Evolutionary conservation across 257 asterid species (phyloP), one percentile per base, ranked within the genome.

Genomic region (Solanum bulbocastanum): DNA sequence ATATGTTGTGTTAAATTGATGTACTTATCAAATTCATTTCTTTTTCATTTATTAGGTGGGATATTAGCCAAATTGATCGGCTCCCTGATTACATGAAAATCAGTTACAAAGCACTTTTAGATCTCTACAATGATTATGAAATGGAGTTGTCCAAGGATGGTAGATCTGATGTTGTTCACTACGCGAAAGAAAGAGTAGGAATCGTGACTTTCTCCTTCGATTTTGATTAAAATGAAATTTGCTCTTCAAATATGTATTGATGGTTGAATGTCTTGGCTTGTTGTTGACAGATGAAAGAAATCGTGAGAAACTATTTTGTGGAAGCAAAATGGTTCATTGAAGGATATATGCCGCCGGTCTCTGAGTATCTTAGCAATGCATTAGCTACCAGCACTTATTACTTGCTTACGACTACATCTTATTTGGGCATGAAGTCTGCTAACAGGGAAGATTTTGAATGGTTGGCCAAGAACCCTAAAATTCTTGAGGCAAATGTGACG

Each of bases 381-480:
- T 23, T 23, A 62, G 71, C 71, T 23, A 62, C 71, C n/a, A 23
- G 32, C 71, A 62, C 71, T 23, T 62, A 62, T n/a, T 62, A 87
- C 86, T 78, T 90, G 84, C 91, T 89, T 3, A 87, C 90, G 1
- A 84, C 93, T 2, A 86, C 94, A 18, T 88, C 92, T 4, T 88
- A 90, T 83, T 35, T 93, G 27, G 94, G 93, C 18, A 89, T 90
- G 68, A 65, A 85, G n/a, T 32, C 71, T 11, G 83, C 86, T 18
- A 66, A 10, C 14, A 66, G 42, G 35, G 60, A 87, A 36, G 52
- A 74, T 36, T 72, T 74, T 36, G 82, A 74, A n/a, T 74, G 83
- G 83, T 74, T 74, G 56, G 83, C 83, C 15, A 74, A 3, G 22
- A 74, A 74, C 56, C 83, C 83, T 74, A 74, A 74, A 74, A 74